Evolutionary conservation across 2,329 filamentous ascomycete genomes (phyloP).

Genomic region (Dactylellina haptotyla): DNA sequence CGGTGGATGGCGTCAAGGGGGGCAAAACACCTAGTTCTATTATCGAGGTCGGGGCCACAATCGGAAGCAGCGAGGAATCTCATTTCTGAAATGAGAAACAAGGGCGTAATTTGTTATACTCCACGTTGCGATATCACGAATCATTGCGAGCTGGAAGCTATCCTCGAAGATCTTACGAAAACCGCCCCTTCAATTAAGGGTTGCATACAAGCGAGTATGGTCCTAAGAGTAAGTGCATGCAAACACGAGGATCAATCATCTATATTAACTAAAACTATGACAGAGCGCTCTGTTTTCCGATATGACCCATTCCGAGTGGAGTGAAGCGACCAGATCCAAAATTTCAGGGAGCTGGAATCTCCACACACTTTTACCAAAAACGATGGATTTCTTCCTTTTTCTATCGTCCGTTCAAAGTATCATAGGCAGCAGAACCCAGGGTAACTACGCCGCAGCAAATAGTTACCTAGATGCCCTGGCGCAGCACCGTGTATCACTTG

Average conservation of each 20-base stretch:
- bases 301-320: conserved; percentile 63
- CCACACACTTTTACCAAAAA: conserved; percentile 63
- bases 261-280: no score
- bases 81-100: neutral
- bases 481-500: conserved; percentile 59
- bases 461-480: conserved; percentile 63
- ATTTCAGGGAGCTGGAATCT: conserved; percentile 68
- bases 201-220: conserved; percentile 37
- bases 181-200: conserved; percentile 19
- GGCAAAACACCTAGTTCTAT: conserved; percentile 66
- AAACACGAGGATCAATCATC: neutral
- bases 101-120: conserved; percentile 14
- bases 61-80: conserved; percentile 7
- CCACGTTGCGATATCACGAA: conserved; percentile 16
- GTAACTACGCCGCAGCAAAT: conserved; percentile 65
- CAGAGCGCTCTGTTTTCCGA: conserved; percentile 42
- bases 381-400: conserved; percentile 63
- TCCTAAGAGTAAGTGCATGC: conserved; percentile 25
- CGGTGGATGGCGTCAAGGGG: conserved; percentile 66
- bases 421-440: conserved; percentile 62
- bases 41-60: conserved; percentile 66
- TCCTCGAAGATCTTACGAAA: neutral
- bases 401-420: conserved; percentile 62
- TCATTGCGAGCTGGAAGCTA: neutral
- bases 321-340: conserved; percentile 66